phyloP scores from a whole-genome alignment of 73 alveolate genomes.

The Paramecium biaurelia region DNA sequence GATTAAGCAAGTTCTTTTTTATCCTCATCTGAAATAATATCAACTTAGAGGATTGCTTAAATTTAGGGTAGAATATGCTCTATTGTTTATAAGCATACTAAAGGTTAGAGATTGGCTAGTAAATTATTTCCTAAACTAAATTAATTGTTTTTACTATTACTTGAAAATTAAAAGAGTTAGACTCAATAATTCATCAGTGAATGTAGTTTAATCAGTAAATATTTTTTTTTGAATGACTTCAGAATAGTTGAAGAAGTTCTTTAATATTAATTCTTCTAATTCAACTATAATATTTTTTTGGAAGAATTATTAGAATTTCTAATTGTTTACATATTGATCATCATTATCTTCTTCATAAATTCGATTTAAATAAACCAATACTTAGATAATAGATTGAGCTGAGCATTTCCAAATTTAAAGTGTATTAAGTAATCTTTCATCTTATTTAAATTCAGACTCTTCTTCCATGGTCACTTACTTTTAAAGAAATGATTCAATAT shows the following conservation, averaged over 20 bases:
- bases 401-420: constrained; percentile 25
- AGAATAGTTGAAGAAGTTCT: neutral
- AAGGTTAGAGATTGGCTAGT: neutral
- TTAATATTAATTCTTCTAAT: neutral
- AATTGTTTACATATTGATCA: neutral
- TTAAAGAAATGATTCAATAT: constrained; percentile 4
- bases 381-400: constrained; percentile 24
- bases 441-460: neutral
- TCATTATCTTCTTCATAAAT: constrained; percentile 2
- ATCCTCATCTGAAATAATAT: neutral
- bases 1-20: neutral
- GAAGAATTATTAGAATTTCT: neutral
- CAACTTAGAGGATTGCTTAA: neutral
- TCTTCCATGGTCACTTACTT: neutral
- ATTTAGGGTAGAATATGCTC: neutral
- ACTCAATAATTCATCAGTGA: constrained; percentile 1
- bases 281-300: neutral
- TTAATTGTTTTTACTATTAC: neutral
- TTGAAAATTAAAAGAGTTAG: neutral
- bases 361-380: neutral
- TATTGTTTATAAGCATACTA: neutral
- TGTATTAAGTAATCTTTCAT: constrained; percentile 20
- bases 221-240: neutral
- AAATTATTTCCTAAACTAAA: neutral
- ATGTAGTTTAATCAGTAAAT: constrained; percentile 10